phyloP scores from a whole-genome alignment of 306 rosid species.

The Geum urbanum region DNA sequence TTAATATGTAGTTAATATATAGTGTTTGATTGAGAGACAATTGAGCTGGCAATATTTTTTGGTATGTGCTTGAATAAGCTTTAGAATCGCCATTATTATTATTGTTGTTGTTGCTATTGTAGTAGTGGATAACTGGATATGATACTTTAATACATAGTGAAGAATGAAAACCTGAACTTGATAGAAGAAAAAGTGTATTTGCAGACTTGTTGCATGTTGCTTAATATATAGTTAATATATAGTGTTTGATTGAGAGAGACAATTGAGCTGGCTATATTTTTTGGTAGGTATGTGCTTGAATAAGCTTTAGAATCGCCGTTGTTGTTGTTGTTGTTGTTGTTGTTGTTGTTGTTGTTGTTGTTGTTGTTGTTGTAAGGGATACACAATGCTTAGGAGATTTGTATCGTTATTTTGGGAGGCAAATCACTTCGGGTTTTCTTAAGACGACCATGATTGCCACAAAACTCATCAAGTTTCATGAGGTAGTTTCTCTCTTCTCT shows the following conservation, averaged over 20 bases:
- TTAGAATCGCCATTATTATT: not conserved
- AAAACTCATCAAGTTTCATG: slow-evolving; percentile 70
- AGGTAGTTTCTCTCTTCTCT: slow-evolving; percentile 51
- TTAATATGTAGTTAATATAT: not conserved
- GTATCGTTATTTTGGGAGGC: slow-evolving; percentile 87
- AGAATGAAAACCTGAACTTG: not conserved
- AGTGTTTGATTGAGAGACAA: not conserved
- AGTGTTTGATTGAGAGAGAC: not conserved
- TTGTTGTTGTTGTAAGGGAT: slow-evolving; percentile 65
- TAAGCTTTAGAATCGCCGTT: not conserved
- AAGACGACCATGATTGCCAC: slow-evolving; percentile 79
- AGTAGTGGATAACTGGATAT: too few species aligned
- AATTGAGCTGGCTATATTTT: not conserved
- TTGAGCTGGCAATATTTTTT: not conserved
- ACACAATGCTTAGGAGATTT: slow-evolving; percentile 91
- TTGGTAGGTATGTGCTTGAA: not conserved
- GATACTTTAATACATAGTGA: not conserved
- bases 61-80: not conserved
- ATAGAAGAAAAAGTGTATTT: not conserved
- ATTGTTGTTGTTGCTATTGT: slow-evolving; percentile 10
- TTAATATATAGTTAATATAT: too few species aligned
- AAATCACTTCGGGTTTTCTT: slow-evolving; percentile 81
- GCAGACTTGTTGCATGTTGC: not conserved
- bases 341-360: too few species aligned
- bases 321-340: slow-evolving; percentile 5